Conservation (phyloP, 495 filamentous ascomycete species). For the Xylaria scruposa region DNA sequence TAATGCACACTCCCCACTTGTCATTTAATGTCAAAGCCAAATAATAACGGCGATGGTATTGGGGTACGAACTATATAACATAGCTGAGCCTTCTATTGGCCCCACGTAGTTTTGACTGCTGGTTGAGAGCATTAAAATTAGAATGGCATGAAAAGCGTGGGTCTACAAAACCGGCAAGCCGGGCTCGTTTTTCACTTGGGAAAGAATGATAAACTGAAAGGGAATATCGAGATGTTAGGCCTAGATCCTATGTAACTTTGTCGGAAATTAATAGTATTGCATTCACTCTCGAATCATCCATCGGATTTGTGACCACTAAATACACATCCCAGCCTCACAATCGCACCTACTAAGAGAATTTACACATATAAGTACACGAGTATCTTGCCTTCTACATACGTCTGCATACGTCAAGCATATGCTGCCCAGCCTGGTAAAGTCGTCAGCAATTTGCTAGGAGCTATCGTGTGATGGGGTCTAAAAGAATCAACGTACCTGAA, state of each 20-base stretch:
- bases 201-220: background rate
- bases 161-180: background rate
- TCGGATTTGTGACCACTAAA: background rate
- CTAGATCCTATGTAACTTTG: background rate
- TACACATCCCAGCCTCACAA: background rate
- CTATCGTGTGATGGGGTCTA: background rate
- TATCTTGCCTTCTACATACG: background rate
- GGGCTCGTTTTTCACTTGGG: background rate
- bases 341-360: background rate
- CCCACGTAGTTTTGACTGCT: background rate
- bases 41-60: background rate
- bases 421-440: slow-evolving; percentile 65
- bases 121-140: background rate
- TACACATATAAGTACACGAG: background rate
- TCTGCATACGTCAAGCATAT: slow-evolving; percentile 57
- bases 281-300: background rate
- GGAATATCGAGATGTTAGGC: background rate
- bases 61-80: background rate
- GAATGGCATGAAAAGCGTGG: background rate
- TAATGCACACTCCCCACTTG: background rate
- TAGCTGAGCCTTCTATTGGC: background rate
- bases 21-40: background rate
- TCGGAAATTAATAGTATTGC: background rate
- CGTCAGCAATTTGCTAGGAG: slow-evolving; percentile 28
- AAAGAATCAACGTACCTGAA: slow-evolving; percentile 67